Base-by-base conservation (phyloP, 768 basidiomycete genomes). In the Termitomyces sp. region DNA sequence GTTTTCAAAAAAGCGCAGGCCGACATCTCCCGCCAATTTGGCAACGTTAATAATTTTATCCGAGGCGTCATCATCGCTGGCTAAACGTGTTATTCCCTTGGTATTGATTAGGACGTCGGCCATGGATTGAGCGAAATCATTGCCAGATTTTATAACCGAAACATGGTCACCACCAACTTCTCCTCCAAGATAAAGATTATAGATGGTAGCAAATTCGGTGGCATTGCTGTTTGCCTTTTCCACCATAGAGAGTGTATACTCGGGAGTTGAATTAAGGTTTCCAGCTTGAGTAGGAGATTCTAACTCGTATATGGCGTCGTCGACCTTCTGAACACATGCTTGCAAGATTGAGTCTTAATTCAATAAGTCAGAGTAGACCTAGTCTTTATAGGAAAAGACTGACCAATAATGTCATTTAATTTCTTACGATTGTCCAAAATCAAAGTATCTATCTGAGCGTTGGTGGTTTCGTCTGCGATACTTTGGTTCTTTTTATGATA, bases 351-450 rank as follows among this genome's bases (percentile, higher is more conserved):
- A 98, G 73, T 99, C 96, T 94, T 26, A 53, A 51, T 60, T 4
- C 52, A 55, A 60, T 68, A 22, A 69, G 54, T 47, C 10, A 37
- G n/a, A 31, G n/a, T 31, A 31, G 55, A n/a, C 24, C 26, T 36
- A 54, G 50, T 22, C 50, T 37, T 46, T 29, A 18, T 28, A 53
- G n/a, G 3, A 44, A 31, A 9, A 8, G 44, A 59, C 66, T 54
- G 58, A 92, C 92, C 92, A 66, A 99, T 98, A 68, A 99, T 95
- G 65, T 93, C 83, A 72, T 99, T 98, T 63, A 99, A 79, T 74
- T 98, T 96, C 80, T 98, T 98, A 70, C 94, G 85, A 69, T 96
- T 90, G 68, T 99, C 97, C 55, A 99, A 78, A 60, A 99, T 95
- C 65, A 99, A 81, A 2, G 87, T 96, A 70, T 98, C 96, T 65